Percentiles rank a stretch among this genome's conserved stretches.
These are phyloP conservation scores for Venturia asperata DNA, from an alignment of 2,329 filamentous ascomycete genomes.

Conservation along the genomic window DNA sequence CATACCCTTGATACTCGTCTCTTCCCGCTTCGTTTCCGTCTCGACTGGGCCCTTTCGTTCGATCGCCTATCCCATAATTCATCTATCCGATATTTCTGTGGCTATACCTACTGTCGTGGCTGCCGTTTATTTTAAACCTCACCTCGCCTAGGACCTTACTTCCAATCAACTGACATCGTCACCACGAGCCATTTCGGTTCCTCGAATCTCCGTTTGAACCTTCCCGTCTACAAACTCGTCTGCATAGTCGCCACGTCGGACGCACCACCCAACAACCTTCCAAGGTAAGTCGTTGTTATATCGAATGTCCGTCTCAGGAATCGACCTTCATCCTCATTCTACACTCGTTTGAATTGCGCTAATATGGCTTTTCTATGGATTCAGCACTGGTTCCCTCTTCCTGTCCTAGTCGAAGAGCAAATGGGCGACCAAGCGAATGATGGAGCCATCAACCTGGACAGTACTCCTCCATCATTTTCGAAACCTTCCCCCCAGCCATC, in stretches of 20 bases:
- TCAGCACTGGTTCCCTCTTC: slow-evolving; percentile 38
- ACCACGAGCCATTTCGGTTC: neutral
- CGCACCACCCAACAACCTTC: neutral
- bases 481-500: slow-evolving; percentile 12
- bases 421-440: slow-evolving; percentile 36
- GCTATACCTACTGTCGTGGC: neutral
- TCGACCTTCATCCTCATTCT: neutral
- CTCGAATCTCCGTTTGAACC: neutral
- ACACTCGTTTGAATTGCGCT: slow-evolving; percentile 29
- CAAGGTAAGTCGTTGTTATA: slow-evolving; percentile 4
- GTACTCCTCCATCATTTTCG: neutral
- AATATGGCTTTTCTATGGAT: slow-evolving; percentile 38
- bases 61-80: neutral
- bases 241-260: neutral
- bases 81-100: neutral
- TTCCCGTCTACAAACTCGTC: neutral
- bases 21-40: neutral
- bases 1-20: slow-evolving; percentile 1
- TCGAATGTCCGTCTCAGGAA: neutral
- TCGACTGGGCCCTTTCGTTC: neutral
- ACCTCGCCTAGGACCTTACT: neutral
- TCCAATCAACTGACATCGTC: neutral
- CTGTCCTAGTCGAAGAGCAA: slow-evolving; percentile 33
- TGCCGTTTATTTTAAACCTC: neutral
- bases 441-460: slow-evolving; percentile 21